Evolutionary conservation across 177 flowering plant genomes (phyloP).

Genomic region (Vitis hybrid): DNA sequence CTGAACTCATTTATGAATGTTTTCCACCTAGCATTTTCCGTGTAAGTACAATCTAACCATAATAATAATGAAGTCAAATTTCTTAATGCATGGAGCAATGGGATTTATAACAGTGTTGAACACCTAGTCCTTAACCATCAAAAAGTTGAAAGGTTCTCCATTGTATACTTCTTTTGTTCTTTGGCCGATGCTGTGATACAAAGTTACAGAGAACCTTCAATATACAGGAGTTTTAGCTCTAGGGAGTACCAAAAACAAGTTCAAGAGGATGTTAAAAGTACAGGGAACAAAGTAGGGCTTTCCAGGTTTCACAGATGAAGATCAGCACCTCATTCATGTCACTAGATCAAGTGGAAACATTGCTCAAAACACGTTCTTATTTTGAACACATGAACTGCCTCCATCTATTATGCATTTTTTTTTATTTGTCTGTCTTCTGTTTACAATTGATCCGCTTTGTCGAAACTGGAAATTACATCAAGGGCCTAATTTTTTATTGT

Average conservation of each 20-base stretch:
- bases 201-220: constrained; percentile 14
- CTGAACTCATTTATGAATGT: too few species aligned
- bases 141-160: constrained; percentile 29
- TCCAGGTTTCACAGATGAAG: constrained; percentile 24
- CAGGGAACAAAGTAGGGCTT: constrained; percentile 42
- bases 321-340: too few species aligned
- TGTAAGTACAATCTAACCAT: background rate
- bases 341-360: too few species aligned
- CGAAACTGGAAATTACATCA: too few species aligned
- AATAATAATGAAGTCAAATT: background rate
- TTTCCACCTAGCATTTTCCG: background rate
- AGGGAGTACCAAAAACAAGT: constrained; percentile 28
- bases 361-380: too few species aligned
- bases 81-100: constrained; percentile 32
- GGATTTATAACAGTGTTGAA: constrained; percentile 31
- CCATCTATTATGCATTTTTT: too few species aligned
- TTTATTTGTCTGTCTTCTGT: too few species aligned
- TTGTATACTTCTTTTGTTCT: constrained; percentile 39
- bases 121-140: constrained; percentile 31
- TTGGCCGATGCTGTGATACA: constrained; percentile 22
- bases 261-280: constrained; percentile 22
- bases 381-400: too few species aligned
- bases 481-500: too few species aligned
- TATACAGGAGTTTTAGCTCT: constrained; percentile 31
- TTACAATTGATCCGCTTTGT: too few species aligned